Evolutionary conservation across 768 basidiomycete species (phyloP).

Genomic region (Lactifluus volemus): DNA sequence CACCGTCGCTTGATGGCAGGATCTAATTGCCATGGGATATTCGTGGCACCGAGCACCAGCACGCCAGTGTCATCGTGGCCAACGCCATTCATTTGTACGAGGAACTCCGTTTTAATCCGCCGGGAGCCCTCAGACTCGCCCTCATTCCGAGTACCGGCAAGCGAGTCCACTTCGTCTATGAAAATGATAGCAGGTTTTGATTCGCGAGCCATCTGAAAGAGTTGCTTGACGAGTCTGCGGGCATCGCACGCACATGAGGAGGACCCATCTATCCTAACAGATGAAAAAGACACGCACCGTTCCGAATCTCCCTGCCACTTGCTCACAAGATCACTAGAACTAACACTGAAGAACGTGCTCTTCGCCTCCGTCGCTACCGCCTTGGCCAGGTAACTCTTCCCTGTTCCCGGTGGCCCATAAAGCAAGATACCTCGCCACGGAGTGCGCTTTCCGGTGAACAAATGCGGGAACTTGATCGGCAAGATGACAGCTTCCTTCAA

Average conservation of each 20-base stretch:
- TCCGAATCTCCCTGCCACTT: slow-evolving; percentile 99
- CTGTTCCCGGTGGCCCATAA: slow-evolving; percentile 97
- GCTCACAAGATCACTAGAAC: slow-evolving; percentile 90
- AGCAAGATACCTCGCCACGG: slow-evolving; percentile 95
- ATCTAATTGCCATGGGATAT: slow-evolving; percentile 97
- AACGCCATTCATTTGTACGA: slow-evolving; percentile 99
- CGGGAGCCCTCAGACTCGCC: slow-evolving; percentile 97
- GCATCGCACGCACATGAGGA: slow-evolving; percentile 1
- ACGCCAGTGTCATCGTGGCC: slow-evolving; percentile 97
- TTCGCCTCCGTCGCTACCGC: slow-evolving; percentile 99
- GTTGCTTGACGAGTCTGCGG: slow-evolving; percentile 81
- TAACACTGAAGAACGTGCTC: slow-evolving; percentile 97
- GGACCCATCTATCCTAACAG: not conserved
- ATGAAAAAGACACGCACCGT: slow-evolving; percentile 44
- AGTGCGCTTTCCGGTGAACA: slow-evolving; percentile 97
- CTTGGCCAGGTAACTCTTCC: slow-evolving; percentile 94
- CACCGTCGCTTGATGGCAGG: slow-evolving; percentile 94
- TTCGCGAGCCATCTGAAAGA: slow-evolving; percentile 94
- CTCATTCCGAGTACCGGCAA: slow-evolving; percentile 90
- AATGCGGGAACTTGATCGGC: slow-evolving; percentile 98
- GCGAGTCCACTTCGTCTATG: slow-evolving; percentile 96
- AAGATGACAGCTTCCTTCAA: slow-evolving; percentile 97
- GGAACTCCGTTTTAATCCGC: slow-evolving; percentile 94
- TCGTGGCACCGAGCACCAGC: slow-evolving; percentile 93
- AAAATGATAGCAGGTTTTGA: slow-evolving; percentile 98